Base-by-base conservation (phyloP, 345 rosid genomes). In the Streptanthus diversifolius region DNA sequence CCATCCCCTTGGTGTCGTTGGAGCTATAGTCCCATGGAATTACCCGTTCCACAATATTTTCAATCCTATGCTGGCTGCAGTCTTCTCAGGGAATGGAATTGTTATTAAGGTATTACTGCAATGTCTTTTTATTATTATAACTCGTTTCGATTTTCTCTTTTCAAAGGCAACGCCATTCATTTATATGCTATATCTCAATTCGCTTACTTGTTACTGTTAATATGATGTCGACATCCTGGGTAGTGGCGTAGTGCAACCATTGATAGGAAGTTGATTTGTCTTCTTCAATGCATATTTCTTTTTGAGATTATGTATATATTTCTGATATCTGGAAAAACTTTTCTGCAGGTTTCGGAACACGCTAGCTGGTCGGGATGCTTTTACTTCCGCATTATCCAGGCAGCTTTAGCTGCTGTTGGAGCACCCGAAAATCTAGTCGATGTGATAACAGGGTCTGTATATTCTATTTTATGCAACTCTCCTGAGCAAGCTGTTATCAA, bases 21-120 rank as follows among this genome's bases (percentile, higher is more conserved):
- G 96, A 75, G 99, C 99, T 68, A 91, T 95, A 61, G 99, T 95
- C 72, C 93, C 99, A 0, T 91, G 98, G 99, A 95, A 95, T 82
- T 95, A 95, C 80, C 98, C 99, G n/a, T 95, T 95, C 77, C 99
- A 95, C 62, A 95, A 95, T 80, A 90, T 95, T 62, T 90, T 95
- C 70, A 95, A 95, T 81, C 98, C 98, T 76, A 90, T 95, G 95
- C 86, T 95, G 61, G 98, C 98, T 14, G 96, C 99, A 37, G 88
- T 95, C 64, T 95, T 95, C 80, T 88, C 99, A 36, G 99, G 98
- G 79, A 95, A 95, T 77, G 72, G 95, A 77, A 83, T 95, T 82
- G 96, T 91, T 60, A 87, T 95, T 55, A 95, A 91, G 96, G 97
- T 90, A 78, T 60, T 48, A 22, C 58, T 27, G 14, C 14, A 37